phyloP scores from a whole-genome alignment of 2,329 filamentous ascomycete species.

The Rhynchosporium graminicola region DNA sequence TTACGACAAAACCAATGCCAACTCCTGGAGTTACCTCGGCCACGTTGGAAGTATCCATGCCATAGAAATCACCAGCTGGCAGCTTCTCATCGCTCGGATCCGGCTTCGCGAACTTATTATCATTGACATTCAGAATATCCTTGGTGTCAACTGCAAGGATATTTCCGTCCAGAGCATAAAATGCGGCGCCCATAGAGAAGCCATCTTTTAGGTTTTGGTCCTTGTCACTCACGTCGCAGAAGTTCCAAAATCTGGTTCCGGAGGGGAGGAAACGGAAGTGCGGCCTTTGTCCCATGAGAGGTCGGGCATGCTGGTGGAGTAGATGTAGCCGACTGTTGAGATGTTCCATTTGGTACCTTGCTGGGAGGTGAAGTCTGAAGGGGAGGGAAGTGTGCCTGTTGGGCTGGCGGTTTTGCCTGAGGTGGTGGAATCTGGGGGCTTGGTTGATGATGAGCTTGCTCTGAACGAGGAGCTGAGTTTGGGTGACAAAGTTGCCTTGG shows the following conservation, averaged over 20 bases:
- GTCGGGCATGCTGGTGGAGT: conserved; percentile 1
- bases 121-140: conserved; percentile 7
- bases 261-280: conserved; percentile 1
- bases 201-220: conserved; percentile 2
- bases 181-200: conserved; percentile 10
- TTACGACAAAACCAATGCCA: conserved; percentile 10
- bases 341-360: conserved; percentile 12
- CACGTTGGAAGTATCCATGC: conserved; percentile 8
- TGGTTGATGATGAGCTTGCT: not conserved
- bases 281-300: conserved; percentile 14
- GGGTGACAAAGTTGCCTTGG: no score
- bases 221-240: conserved; percentile 1
- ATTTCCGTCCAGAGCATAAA: not conserved
- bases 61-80: not conserved
- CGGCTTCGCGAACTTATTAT: not conserved
- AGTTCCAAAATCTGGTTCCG: conserved; percentile 11
- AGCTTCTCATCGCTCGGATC: not conserved
- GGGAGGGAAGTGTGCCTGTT: not conserved
- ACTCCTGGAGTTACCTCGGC: conserved; percentile 7
- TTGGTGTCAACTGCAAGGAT: conserved; percentile 1
- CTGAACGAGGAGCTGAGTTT: no score
- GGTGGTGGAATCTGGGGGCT: not conserved
- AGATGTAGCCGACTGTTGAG: conserved; percentile 5
- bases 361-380: not conserved
- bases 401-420: not conserved